Evolutionary conservation across 1,284 basidiomycete genomes (phyloP).

Genomic region (Microbotryum lychnidis-dioicae): DNA sequence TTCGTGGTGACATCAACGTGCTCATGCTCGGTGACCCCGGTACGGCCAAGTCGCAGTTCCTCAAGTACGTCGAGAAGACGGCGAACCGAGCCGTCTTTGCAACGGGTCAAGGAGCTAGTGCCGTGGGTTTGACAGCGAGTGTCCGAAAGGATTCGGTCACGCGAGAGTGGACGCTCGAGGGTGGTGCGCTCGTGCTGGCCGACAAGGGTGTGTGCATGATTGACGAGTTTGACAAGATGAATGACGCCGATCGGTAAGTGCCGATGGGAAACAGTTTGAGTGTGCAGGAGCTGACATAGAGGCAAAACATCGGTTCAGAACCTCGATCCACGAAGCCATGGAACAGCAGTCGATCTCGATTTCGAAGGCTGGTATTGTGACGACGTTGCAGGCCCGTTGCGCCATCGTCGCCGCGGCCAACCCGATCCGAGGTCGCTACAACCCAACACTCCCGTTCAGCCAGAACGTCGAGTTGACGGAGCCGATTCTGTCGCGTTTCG

Average conservation of each 20-base stretch:
- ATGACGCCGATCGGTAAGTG: conserved; percentile 57
- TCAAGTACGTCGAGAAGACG: conserved; percentile 99
- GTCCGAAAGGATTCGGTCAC: conserved; percentile 97
- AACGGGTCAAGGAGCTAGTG: conserved; percentile 94
- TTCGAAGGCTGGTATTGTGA: conserved; percentile 97
- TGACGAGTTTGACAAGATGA: conserved; percentile 99
- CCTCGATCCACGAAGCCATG: conserved; percentile 99
- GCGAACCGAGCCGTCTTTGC: conserved; percentile 96
- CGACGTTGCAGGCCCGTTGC: conserved; percentile 90
- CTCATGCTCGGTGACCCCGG: conserved; percentile 93
- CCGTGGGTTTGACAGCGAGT: conserved; percentile 95
- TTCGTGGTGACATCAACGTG: conserved; percentile 95
- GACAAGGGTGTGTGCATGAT: conserved; percentile 99
- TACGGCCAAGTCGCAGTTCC: conserved; percentile 97
- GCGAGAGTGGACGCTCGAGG: conserved; percentile 96
- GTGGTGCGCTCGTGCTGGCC: conserved; percentile 90
- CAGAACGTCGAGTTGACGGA: conserved; percentile 99
- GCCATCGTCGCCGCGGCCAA: conserved; percentile 97
- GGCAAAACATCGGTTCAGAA: conserved; percentile 46
- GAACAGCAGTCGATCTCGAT: conserved; percentile 99
- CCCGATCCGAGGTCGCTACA: conserved; percentile 89
- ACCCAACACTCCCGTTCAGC: conserved; percentile 93
- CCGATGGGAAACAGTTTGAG: no score
- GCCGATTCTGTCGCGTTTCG: conserved; percentile 97
- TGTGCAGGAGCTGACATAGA: not conserved